A percentile compares a stretch with the other conserved stretches of the same genome.
These are phyloP conservation scores for Macaranga tanarius DNA, from an alignment of 441 rosid genomes.

Conservation along the genomic window DNA sequence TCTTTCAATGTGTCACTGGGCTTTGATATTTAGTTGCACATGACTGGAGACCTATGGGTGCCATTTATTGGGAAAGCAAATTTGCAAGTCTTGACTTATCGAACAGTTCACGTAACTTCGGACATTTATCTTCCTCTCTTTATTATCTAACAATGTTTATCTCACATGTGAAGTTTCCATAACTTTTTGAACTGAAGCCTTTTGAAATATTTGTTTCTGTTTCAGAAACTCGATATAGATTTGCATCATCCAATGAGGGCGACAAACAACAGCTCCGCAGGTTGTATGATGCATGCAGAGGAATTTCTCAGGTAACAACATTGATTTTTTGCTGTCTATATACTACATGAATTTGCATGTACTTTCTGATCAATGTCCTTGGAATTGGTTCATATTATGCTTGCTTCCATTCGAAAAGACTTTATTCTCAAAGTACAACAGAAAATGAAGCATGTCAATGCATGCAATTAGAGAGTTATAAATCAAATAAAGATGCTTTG, in stretches of 20 bases:
- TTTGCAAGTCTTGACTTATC: neutral
- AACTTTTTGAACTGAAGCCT: conserved; percentile 7
- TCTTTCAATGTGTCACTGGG: neutral
- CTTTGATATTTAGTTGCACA: neutral
- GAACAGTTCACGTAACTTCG: no score
- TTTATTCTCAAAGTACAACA: neutral
- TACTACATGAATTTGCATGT: conserved; percentile 8
- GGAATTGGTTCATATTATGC: neutral
- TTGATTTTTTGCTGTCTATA: conserved; percentile 15
- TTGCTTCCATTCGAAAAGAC: neutral
- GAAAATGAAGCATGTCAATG: no score
- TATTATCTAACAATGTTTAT: neutral
- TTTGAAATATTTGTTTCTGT: conserved; percentile 11
- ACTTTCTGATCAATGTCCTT: neutral
- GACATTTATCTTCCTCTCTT: neutral
- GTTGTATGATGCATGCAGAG: conserved; percentile 56
- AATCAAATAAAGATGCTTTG: neutral
- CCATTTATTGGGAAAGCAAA: neutral
- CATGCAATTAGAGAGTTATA: neutral
- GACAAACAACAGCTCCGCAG: conserved; percentile 51
- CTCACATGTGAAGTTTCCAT: conserved; percentile 1
- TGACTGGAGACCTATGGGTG: neutral
- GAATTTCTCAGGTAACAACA: conserved; percentile 46
- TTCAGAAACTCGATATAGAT: conserved; percentile 45
- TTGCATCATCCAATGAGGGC: conserved; percentile 45